A percentile compares a stretch with the other conserved stretches of the same genome.
These are phyloP conservation scores for Ustulina deusta DNA, from an alignment of 2,329 filamentous ascomycete genomes.

Conservation along the genomic window DNA sequence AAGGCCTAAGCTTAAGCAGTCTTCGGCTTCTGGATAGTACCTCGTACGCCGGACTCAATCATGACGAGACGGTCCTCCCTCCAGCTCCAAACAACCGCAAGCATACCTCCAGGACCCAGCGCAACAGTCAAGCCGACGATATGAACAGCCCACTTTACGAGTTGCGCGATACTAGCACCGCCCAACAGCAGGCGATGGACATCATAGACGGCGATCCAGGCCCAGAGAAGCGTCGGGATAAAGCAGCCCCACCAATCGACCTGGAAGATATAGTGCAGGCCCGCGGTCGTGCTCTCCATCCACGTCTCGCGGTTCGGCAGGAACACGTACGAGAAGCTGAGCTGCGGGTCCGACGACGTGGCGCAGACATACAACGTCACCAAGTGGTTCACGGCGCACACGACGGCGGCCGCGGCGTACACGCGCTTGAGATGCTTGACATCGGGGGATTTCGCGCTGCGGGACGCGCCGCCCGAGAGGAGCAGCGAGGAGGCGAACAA, in stretches of 20 bases:
- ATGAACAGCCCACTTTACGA: conserved; percentile 38
- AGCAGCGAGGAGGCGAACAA: conserved; percentile 41
- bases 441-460: conserved; percentile 35
- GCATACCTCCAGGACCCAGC: conserved; percentile 45
- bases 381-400: conserved; percentile 42
- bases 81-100: conserved; percentile 46
- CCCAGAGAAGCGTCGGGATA: conserved; percentile 45
- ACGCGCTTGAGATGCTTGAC: conserved; percentile 46
- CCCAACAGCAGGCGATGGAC: conserved; percentile 42
- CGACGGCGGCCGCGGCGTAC: conserved; percentile 41
- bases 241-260: conserved; percentile 47
- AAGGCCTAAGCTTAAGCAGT: conserved; percentile 12
- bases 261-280: conserved; percentile 51
- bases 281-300: conserved; percentile 42
- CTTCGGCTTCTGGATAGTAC: conserved; percentile 41
- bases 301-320: conserved; percentile 39
- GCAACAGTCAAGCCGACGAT: conserved; percentile 40
- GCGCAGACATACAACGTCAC: conserved; percentile 43
- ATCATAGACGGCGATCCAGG: conserved; percentile 45
- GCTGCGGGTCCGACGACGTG: conserved; percentile 41
- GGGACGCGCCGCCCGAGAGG: conserved; percentile 10
- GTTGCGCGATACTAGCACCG: conserved; percentile 13
- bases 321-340: conserved; percentile 46
- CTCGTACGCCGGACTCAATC: conserved; percentile 44
- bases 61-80: conserved; percentile 46